A percentile compares a stretch with the other conserved stretches of the same genome.
Evolutionary conservation across 2,329 filamentous ascomycete genomes (phyloP).

Genomic region (Diaporthe sp.): DNA sequence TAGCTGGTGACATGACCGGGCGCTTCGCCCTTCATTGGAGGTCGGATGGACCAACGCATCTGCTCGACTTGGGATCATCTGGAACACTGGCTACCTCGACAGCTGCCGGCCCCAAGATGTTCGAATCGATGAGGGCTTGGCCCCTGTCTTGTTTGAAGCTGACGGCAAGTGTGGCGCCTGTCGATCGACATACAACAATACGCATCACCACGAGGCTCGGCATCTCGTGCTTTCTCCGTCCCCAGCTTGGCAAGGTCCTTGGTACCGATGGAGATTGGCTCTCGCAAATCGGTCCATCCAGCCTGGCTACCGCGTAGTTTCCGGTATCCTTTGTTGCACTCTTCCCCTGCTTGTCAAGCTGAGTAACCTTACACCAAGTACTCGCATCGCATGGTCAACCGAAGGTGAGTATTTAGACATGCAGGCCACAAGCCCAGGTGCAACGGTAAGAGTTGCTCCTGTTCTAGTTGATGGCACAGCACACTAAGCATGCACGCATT

Average conservation of each 20-base stretch:
- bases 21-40: not conserved
- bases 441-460: not conserved
- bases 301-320: not conserved
- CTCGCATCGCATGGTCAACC: constrained; percentile 27
- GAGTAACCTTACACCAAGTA: constrained; percentile 32
- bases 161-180: constrained; percentile 32
- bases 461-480: not conserved
- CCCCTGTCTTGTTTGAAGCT: constrained; percentile 31
- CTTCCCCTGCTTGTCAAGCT: constrained; percentile 37
- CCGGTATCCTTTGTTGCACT: constrained; percentile 25
- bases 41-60: constrained; percentile 15
- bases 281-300: constrained; percentile 32
- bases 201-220: constrained; percentile 22
- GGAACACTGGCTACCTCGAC: constrained; percentile 8
- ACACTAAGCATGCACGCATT: not conserved
- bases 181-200: constrained; percentile 23
- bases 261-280: constrained; percentile 30
- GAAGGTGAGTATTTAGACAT: constrained; percentile 20
- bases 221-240: constrained; percentile 30
- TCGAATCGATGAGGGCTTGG: not conserved
- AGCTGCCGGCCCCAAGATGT: constrained; percentile 7
- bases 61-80: constrained; percentile 12
- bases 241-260: constrained; percentile 20
- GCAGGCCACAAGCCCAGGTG: not conserved
- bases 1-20: not conserved